Evolutionary conservation across 208 protist genomes (phyloP), one percentile per base, ranked within the genome.

Genomic region (Leishmania major): DNA sequence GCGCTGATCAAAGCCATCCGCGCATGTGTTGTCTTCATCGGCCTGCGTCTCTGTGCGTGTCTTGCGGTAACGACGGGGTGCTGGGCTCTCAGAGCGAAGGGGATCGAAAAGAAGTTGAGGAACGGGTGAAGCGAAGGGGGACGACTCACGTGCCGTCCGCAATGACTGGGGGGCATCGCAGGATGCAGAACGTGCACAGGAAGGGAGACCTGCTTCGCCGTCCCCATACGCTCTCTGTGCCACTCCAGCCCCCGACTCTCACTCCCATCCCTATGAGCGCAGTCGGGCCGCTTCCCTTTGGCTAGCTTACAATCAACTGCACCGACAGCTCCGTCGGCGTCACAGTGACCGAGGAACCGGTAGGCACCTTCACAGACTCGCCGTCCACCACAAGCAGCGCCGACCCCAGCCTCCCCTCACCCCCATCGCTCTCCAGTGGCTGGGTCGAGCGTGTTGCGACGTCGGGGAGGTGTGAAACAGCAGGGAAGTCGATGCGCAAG

Each of bases 301-400:
- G n/a, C 82, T 73, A 88, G 51, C 88, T 89, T 43, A 91, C 70
- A 28, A 91, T 84, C 62, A 92, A 84, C 31, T 75, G 84, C 15
- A 86, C 77, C 17, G 78, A 74, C 31, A 80, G 82, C 8, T 81
- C 76, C 15, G 90, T 85, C 13, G 82, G 88, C 55, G 80, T 75
- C 49, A 94, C 84, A 3, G 84, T 87, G 3, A 96, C 86, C 53
- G 57, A 75, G 40, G 89, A 86, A 15, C 91, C 90, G 17, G 83
- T 72, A 60, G 83, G 79, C 64, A 95, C 73, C 75, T 79, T 70
- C 37, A 95, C 85, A 67, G 81, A 70, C 81, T 94, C 93, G 2
- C 91, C 93, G 78, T 96, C 93, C 55, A 94, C 60, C 77, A 93
- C 75, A 77, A 94, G 76, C n/a, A 91, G 53, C 64, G 84, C 75